Percentiles rank a stretch among this genome's conserved stretches.
Conservation (phyloP, 1,284 basidiomycete genomes). For the Tausonia pullulans region DNA sequence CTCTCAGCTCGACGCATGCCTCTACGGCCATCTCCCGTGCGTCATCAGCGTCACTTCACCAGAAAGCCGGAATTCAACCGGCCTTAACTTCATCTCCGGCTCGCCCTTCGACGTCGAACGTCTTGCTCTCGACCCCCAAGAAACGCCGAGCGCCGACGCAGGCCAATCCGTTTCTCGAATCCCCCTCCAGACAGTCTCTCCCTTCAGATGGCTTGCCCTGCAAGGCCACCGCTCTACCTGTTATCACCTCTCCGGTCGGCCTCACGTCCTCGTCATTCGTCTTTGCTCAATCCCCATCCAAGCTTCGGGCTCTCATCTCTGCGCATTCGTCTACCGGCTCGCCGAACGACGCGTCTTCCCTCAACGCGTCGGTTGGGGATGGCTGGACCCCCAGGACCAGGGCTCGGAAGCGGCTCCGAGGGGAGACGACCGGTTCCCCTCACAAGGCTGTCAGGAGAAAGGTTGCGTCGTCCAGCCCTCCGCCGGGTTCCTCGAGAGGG, state of each 20-base stretch:
- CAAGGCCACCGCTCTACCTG: background rate
- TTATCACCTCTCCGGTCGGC: background rate
- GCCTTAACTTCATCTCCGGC: background rate
- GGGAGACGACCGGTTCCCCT: slow-evolving; percentile 1
- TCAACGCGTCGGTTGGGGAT: background rate
- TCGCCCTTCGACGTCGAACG: background rate
- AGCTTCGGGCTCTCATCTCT: slow-evolving; percentile 5
- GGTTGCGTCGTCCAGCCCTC: too few relatives aligned
- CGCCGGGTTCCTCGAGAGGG: background rate
- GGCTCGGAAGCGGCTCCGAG: slow-evolving; percentile 12
- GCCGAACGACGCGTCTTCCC: slow-evolving; percentile 8
- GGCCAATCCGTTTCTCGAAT: background rate
- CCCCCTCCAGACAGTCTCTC: background rate
- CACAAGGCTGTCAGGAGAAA: background rate
- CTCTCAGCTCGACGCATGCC: background rate
- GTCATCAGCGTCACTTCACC: background rate
- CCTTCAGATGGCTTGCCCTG: background rate
- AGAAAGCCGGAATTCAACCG: background rate
- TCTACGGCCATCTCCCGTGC: background rate
- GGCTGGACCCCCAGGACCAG: slow-evolving; percentile 15
- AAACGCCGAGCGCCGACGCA: background rate
- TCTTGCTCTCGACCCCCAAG: background rate
- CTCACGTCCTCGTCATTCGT: background rate
- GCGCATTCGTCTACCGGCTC: slow-evolving; percentile 6
- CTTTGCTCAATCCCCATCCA: background rate